These are phyloP conservation scores for Porcisia deanei DNA, from an alignment of 208 protist species.

Conservation along the genomic window DNA sequence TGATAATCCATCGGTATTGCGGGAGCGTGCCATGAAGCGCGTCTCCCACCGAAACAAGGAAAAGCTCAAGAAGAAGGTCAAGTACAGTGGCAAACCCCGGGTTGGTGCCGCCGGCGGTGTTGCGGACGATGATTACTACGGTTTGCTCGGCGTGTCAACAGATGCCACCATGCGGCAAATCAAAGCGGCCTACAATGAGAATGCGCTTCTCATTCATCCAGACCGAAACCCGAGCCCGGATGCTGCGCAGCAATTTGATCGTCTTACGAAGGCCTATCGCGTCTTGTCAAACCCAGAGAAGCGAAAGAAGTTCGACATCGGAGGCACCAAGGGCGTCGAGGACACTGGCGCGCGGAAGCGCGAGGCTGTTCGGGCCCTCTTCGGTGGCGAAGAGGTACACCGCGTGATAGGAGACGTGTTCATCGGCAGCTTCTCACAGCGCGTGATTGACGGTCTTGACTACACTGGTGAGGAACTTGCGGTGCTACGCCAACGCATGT, in stretches of 20 bases:
- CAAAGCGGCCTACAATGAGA: constrained; percentile 86
- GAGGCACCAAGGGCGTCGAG: constrained; percentile 95
- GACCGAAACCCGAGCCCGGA: constrained; percentile 84
- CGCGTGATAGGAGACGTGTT: constrained; percentile 66
- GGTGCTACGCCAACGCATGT: constrained; percentile 60
- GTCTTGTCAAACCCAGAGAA: constrained; percentile 96
- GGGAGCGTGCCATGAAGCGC: constrained; percentile 49
- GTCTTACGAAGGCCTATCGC: constrained; percentile 96
- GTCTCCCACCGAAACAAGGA: constrained; percentile 31
- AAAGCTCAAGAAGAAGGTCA: constrained; percentile 21
- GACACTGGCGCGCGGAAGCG: constrained; percentile 79
- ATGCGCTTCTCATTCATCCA: constrained; percentile 88
- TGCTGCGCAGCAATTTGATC: constrained; percentile 87
- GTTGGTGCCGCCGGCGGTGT: constrained; percentile 15
- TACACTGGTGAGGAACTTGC: constrained; percentile 76
- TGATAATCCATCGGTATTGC: constrained; percentile 29
- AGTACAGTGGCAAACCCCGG: constrained; percentile 27
- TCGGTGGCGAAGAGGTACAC: constrained; percentile 73
- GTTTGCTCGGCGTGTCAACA: constrained; percentile 56
- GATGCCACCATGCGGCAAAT: constrained; percentile 78
- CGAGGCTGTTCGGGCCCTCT: constrained; percentile 69
- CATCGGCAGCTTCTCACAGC: constrained; percentile 73
- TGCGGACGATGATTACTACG: constrained; percentile 72
- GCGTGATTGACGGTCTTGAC: constrained; percentile 83
- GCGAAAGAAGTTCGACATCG: constrained; percentile 96